Evolutionary conservation across 257 asterid genomes (phyloP), one percentile per base, ranked within the genome.

Genomic region (Anisodus acutangulus): DNA sequence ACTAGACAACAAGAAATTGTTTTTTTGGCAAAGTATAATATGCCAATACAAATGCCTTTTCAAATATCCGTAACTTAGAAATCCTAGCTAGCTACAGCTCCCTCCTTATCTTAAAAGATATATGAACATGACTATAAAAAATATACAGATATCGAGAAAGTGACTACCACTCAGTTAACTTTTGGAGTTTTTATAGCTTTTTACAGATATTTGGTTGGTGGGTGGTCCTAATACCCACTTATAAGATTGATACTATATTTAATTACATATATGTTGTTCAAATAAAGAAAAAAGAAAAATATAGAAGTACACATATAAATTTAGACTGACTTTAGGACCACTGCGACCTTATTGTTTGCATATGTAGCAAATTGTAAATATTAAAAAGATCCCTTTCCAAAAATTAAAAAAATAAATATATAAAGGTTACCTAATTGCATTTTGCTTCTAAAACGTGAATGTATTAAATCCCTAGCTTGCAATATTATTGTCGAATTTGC

Each of bases 151-250:
- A 49, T 76, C 47, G 74, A 89, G 93, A 91, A 88, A 93, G 88
- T 86, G 92, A 89, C 93, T 79, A 83, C 54, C 83, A 80, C 88
- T 79, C 82, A 85, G 80, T 88, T 80, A 82, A 86, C 78, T 87
- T 64, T 83, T 88, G 88, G 89, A 87, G 82, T 26, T 82, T 26
- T 84, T 83, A 62, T 78, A 85, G 63, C 85, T 85, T 84, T 84
- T 84, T 82, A 64, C 47, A 76, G 47, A 76, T 26, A 76, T 31
- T 76, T 76, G 63, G 81, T 76, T 51, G 81, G 81, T 22, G 80
- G 80, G 85, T 87, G 90, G 91, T 89, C 91, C 91, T 82, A 87
- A 83, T 71, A 82, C 87, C 78, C 85, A 85, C 83, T 53, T 70
- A 85, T 78, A 70, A 70, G 16, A 70, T 70, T 41, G 57, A 17